Conservation (phyloP, 129 eudicot species). For the Chrysanthemum seticuspe region DNA sequence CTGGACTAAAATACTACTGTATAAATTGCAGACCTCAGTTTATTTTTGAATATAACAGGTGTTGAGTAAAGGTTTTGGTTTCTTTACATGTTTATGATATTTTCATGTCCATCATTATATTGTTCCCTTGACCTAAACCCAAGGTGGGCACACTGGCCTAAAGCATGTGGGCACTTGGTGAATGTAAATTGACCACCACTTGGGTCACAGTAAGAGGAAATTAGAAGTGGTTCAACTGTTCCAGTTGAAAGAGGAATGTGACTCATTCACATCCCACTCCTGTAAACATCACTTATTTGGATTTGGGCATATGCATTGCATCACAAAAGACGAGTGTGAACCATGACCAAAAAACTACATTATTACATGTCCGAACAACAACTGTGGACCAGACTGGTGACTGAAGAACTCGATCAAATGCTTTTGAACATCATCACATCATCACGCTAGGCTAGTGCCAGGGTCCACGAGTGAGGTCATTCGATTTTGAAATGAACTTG, state of each 20-base stretch:
- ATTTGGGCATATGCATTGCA: conserved; percentile 12
- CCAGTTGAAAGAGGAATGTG: conserved; percentile 12
- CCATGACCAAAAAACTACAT: conserved; percentile 17
- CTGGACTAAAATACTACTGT: neutral
- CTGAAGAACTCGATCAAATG: neutral
- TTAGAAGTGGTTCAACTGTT: conserved; percentile 34
- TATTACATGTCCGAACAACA: conserved; percentile 16
- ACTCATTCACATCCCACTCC: conserved; percentile 27
- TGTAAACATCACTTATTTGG: conserved; percentile 16
- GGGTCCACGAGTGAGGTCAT: conserved; percentile 17
- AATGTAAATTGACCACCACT: conserved; percentile 33
- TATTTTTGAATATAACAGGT: neutral
- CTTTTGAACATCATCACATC: conserved; percentile 14
- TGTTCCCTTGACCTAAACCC: conserved; percentile 15
- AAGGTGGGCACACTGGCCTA: conserved; percentile 34
- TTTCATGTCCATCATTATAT: conserved; percentile 1
- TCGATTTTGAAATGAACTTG: neutral
- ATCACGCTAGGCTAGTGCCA: conserved; percentile 6
- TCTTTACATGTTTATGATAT: neutral
- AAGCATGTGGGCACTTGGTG: conserved; percentile 22
- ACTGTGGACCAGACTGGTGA: conserved; percentile 3
- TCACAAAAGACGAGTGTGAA: conserved; percentile 20
- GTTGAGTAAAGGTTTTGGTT: neutral
- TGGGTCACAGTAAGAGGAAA: neutral
- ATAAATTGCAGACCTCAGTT: conserved; percentile 4